Base-by-base conservation (phyloP, 345 rosid species). In the Toxicodendron radicans region DNA sequence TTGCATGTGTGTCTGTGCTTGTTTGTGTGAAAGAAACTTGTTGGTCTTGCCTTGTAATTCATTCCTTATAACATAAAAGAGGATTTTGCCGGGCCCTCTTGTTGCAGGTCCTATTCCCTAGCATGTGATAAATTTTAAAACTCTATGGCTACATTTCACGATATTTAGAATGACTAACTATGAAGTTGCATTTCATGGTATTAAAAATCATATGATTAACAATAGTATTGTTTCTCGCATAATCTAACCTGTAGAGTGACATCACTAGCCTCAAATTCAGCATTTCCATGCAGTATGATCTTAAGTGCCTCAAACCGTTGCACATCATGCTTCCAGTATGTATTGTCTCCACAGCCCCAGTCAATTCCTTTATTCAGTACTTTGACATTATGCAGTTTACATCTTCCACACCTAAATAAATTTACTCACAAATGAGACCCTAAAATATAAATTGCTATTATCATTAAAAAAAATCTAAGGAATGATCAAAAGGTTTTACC, bases 261-360 rank as follows among this genome's bases (percentile, higher is more conserved):
- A 58, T 90, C 75, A 66, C 59, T 79, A 58, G 97, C 99, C 88
- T 92, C 97, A 71, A 95, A 88, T 82, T 95, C 99, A 45, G 97
- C 92, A 83, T 91, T 92, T 71, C 99, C 99, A 58, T 91, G 92
- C 63, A 95, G 81, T 59, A 86, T 85, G 76, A 95, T 77, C 79
- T 87, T 92, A 73, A 88, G 75, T 56, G 88, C 83, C 79, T 88
- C 97, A 58, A 84, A 74, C 77, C 94, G 83, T 64, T 75, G 78
- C 64, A 95, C 89, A 70, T 87, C 86, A 80, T 89, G 94, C 85
- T 91, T 89, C 99, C 99, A 95, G 84, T 86, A 95, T 71, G 88
- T 82, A 75, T 92, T 92, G 74, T 87, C 86, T 70, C 66, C 79
- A 70, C 64, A 86, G 64, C 84, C 86, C 99, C 97, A 91, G 76